These are phyloP conservation scores for Daphne laureola DNA, from an alignment of 441 rosid species.

Conservation along the genomic window DNA sequence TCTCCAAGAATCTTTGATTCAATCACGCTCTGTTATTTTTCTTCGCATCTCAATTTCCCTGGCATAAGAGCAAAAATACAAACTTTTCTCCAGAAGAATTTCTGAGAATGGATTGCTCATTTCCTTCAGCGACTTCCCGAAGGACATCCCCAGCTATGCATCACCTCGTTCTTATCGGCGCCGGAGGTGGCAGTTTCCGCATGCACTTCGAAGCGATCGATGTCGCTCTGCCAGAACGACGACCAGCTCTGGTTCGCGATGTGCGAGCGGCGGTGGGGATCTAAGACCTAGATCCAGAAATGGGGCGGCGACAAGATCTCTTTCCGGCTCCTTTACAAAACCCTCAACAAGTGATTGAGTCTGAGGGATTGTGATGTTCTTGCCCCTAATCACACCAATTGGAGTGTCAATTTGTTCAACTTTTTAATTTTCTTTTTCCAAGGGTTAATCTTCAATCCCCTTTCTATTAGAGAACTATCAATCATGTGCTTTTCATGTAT, in stretches of 20 bases:
- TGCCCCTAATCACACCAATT: no score
- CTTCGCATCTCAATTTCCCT: not conserved
- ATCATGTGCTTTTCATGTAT: no score
- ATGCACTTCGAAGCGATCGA: slow-evolving; percentile 71
- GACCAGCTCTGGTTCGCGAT: slow-evolving; percentile 64
- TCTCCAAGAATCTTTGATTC: slow-evolving; percentile 13
- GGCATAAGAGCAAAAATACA: not conserved
- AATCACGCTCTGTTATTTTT: not conserved
- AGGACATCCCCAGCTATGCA: slow-evolving; percentile 74
- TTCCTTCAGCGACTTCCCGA: slow-evolving; percentile 64
- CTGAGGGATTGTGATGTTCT: no score
- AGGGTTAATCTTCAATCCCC: no score
- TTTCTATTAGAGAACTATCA: no score
- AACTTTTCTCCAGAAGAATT: slow-evolving; percentile 11
- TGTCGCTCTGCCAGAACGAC: slow-evolving; percentile 48
- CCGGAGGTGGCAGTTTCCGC: slow-evolving; percentile 62
- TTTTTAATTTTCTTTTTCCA: no score
- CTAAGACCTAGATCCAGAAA: slow-evolving; percentile 54
- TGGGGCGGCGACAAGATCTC: slow-evolving; percentile 70
- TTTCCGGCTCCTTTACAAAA: slow-evolving; percentile 54
- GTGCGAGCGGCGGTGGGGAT: slow-evolving; percentile 81
- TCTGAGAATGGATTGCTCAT: slow-evolving; percentile 17
- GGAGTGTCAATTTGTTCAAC: no score
- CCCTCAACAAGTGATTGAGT: no score
- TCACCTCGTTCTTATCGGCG: slow-evolving; percentile 70